Percentiles rank a stretch among this genome's conserved stretches.
Evolutionary conservation across 2,329 filamentous ascomycete species (phyloP).

Genomic region (Talaromyces rugulosus): DNA sequence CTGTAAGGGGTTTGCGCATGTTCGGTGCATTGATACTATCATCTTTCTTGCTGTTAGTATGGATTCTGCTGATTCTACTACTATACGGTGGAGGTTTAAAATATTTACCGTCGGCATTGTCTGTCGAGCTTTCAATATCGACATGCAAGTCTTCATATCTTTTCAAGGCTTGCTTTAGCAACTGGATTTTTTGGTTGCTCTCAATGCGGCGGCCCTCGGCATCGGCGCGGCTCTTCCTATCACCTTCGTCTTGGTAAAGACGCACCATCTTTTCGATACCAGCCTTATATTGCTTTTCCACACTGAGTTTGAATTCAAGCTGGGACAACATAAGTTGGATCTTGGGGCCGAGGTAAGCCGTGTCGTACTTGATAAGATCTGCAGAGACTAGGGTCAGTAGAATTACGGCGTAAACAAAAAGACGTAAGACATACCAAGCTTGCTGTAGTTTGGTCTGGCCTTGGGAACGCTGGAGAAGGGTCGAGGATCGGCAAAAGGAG

Average conservation of each 20-base stretch:
- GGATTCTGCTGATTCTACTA: neutral
- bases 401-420: neutral
- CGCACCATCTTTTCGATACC: conserved; percentile 99
- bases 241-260: conserved; percentile 93
- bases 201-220: conserved; percentile 85
- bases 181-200: conserved; percentile 95
- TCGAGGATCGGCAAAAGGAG: conserved; percentile 71
- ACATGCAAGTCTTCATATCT: conserved; percentile 97
- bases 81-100: neutral
- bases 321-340: conserved; percentile 99
- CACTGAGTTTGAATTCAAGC: conserved; percentile 96
- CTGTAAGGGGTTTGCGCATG: conserved; percentile 90
- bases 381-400: conserved; percentile 6
- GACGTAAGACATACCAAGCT: conserved; percentile 69
- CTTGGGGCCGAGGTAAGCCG: conserved; percentile 86
- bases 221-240: conserved; percentile 90
- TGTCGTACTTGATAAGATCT: conserved; percentile 99
- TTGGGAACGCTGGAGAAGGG: conserved; percentile 67
- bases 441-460: conserved; percentile 84
- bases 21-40: conserved; percentile 96
- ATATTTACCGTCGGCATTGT: conserved; percentile 68
- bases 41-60: conserved; percentile 45
- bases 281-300: conserved; percentile 98
- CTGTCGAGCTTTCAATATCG: conserved; percentile 70
- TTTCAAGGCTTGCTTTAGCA: conserved; percentile 92